Base-by-base conservation (phyloP, 1,139 yeast genomes). In the Pichia sp. region DNA sequence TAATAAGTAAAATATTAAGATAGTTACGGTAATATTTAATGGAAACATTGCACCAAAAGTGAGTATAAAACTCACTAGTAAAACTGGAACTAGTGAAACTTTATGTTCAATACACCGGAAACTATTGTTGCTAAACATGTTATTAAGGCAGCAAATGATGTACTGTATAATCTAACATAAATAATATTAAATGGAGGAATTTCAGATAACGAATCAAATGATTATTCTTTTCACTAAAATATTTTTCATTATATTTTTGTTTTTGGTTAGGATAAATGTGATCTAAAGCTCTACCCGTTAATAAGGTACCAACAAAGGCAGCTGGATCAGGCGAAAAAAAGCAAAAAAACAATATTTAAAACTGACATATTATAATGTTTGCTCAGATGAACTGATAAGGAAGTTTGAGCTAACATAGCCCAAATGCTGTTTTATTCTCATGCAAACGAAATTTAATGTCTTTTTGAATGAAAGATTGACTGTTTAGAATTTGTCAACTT, bases 351-450 rank as follows among this genome's bases (percentile, higher is more conserved):
- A 37, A 84, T 71, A 32, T 75, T 68, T 22, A 76, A 65, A 1
- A 79, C 74, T 3, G 69, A 52, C 49, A 76, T 75, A 5, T 69
- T 66, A 52, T 84, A 84, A 8, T 64, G 51, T 8, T 64, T 59
- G 9, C 75, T 62, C 27, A 85, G 61, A 6, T 73, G 62, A 0
- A 83, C 73, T 0, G 90, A 74, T 46, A 82, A 62, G 0, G 87
- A 73, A 0, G 94, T 82, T 47, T 82, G 70, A 32, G 78, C 69
- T n/a, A n/a, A n/a, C n/a, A n/a, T n/a, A n/a, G n/a, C n/a, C n/a
- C n/a, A n/a, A n/a, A n/a, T n/a, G n/a, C n/a, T n/a, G n/a, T n/a
- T n/a, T n/a, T n/a, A n/a, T n/a, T n/a, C n/a, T n/a, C n/a, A n/a
- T n/a, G n/a, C n/a, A n/a, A n/a, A n/a, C n/a, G n/a, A n/a, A n/a